phyloP scores from a whole-genome alignment of 495 filamentous ascomycete species.

The Penicillium lagena region DNA sequence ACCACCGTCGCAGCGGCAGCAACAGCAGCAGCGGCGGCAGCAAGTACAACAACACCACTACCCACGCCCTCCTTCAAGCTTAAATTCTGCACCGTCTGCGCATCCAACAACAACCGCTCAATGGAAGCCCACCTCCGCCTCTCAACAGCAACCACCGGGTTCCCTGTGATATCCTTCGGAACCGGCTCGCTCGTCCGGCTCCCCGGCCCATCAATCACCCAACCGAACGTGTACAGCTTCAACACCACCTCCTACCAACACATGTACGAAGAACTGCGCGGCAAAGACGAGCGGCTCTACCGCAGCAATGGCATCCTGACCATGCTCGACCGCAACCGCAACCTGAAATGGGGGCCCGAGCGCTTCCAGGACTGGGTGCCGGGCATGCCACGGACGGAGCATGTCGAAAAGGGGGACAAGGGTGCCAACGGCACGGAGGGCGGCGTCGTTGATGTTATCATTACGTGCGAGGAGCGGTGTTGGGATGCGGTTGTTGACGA shows the following conservation, averaged over 20 bases:
- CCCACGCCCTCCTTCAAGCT: conserved; percentile 60
- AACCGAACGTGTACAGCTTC: conserved; percentile 97
- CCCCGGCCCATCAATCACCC: conserved; percentile 81
- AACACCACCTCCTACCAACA: conserved; percentile 85
- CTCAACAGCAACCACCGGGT: conserved; percentile 60
- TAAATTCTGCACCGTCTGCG: conserved; percentile 97
- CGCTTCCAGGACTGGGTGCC: conserved; percentile 98
- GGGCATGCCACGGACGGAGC: conserved; percentile 69
- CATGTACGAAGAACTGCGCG: conserved; percentile 83
- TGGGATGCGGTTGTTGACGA: conserved; percentile 99
- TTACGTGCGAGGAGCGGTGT: conserved; percentile 97
- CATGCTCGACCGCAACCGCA: conserved; percentile 90
- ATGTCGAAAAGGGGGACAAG: conserved; percentile 51
- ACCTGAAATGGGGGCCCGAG: conserved; percentile 91
- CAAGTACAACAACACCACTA: conserved; percentile 22
- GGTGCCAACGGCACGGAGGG: conserved; percentile 77
- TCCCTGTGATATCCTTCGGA: conserved; percentile 95
- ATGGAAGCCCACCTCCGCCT: conserved; percentile 97
- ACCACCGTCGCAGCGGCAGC: conserved; percentile 22
- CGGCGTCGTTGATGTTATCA: conserved; percentile 88
- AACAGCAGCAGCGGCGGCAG: conserved; percentile 28
- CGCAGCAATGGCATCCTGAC: conserved; percentile 85
- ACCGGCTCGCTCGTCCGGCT: conserved; percentile 93
- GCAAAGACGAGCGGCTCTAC: conserved; percentile 85
- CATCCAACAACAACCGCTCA: conserved; percentile 93